phyloP scores from a whole-genome alignment of 768 basidiomycete species.

The Lactarius hatsudake region DNA sequence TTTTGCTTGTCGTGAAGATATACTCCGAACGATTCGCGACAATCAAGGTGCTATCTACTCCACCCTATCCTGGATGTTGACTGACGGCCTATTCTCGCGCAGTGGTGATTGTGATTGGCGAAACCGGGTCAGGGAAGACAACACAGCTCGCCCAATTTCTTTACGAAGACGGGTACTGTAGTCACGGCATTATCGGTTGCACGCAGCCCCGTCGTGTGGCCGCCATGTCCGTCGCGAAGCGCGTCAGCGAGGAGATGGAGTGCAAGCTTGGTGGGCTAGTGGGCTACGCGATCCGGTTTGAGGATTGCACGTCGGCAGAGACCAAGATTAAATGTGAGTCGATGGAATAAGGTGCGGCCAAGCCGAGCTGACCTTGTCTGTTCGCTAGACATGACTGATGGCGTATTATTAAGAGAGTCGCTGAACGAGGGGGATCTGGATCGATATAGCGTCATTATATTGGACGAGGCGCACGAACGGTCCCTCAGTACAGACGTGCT shows the following conservation, averaged over 20 bases:
- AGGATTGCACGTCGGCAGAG: conserved; percentile 91
- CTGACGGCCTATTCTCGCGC: conserved; percentile 2
- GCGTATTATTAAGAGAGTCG: conserved; percentile 96
- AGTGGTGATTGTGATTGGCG: conserved; percentile 97
- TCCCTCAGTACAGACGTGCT: conserved; percentile 96
- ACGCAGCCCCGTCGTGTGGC: conserved; percentile 98
- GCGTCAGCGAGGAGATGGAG: conserved; percentile 99
- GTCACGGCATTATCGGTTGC: conserved; percentile 88
- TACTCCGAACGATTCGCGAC: conserved; percentile 84
- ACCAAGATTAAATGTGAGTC: conserved; percentile 95
- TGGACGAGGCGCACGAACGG: conserved; percentile 99
- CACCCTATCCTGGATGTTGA: not conserved
- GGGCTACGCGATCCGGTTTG: conserved; percentile 97
- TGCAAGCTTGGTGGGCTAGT: conserved; percentile 89
- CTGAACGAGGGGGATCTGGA: conserved; percentile 98
- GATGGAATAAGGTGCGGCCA: not conserved
- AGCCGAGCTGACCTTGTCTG: not conserved
- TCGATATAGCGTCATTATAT: conserved; percentile 92
- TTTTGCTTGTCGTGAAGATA: conserved; percentile 93
- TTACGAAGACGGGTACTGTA: conserved; percentile 95
- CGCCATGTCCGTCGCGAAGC: conserved; percentile 99
- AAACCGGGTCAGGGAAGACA: conserved; percentile 99
- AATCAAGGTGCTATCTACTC: conserved; percentile 71
- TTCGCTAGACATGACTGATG: conserved; percentile 91
- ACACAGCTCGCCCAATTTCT: conserved; percentile 94